Evolutionary conservation across 2,329 filamentous ascomycete genomes (phyloP), one percentile per base, ranked within the genome.

Genomic region (Pestalotiopsis sp.): DNA sequence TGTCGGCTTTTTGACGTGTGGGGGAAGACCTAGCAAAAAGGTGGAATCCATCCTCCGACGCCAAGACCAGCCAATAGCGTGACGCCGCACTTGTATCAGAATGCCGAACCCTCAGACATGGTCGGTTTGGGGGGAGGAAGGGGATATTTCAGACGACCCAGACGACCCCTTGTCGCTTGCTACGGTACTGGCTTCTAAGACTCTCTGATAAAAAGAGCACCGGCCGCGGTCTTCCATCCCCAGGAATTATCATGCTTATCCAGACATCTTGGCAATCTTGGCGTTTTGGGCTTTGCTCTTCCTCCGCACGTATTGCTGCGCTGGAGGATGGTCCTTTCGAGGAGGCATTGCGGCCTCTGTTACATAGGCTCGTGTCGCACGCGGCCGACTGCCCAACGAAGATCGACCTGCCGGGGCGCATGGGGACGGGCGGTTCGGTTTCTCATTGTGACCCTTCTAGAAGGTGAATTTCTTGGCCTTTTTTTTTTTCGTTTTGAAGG

Each of bases 401-500:
- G n/a, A 13, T 49, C 36, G 38, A 41, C 25, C 14, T 49, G 5
- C 12, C 23, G 27, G 45, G 4, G 45, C 45, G 45, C 45, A 20
- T 49, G 61, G 59, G 59, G 59, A 17, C n/a, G 61, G 38, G 39
- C 45, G 45, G 45, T 31, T 60, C 36, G 31, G 31, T 36, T 36
- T 36, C 31, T 36, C 7, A 9, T 64, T 27, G 25, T 66, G 38
- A 64, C 57, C 58, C 62, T 65, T 65, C 49, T 66, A 61, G 67
- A 68, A 68, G 20, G 62, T 66, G 27, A 17, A 23, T 9, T 52
- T 57, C 12, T 27, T 59, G 41, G 39, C 7, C n/a, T 55, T 14
- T 25, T 27, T 38, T 39, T 61, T 61, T 25, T 3, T 25, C 25
- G 31, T 36, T 36, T 36, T 36, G 31, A 36, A 36, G 7, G 1